A percentile compares a stretch with the other conserved stretches of the same genome.
Evolutionary conservation across 352 stramenopile genomes (phyloP).

Genomic region (Pythium chondricola): DNA sequence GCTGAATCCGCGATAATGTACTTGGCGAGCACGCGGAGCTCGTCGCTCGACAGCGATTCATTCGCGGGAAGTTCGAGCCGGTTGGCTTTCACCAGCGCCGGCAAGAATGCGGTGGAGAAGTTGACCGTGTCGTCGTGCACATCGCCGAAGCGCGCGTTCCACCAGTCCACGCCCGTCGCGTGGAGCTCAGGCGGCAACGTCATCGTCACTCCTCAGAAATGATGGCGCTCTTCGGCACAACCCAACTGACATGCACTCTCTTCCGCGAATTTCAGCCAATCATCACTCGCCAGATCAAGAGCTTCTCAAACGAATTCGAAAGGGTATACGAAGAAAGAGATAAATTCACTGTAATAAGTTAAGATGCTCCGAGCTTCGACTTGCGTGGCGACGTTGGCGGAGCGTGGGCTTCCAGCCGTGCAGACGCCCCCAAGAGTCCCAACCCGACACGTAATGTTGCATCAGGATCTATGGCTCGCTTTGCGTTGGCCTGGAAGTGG

Average conservation of each 20-base stretch:
- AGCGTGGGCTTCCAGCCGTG: neutral
- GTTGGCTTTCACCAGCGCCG: slow-evolving; percentile 37
- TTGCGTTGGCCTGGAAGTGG: neutral
- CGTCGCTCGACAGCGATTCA: slow-evolving; percentile 45
- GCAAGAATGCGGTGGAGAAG: slow-evolving; percentile 43
- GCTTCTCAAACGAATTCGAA: neutral
- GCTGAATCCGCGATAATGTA: slow-evolving; percentile 42
- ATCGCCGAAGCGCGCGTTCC: slow-evolving; percentile 14
- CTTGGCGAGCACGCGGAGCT: slow-evolving; percentile 47
- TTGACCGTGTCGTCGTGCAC: slow-evolving; percentile 10
- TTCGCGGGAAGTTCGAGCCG: slow-evolving; percentile 25
- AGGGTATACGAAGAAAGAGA: neutral
- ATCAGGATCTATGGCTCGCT: neutral
- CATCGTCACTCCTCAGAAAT: neutral
- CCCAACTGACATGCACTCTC: neutral
- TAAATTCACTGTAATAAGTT: neutral
- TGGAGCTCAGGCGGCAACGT: slow-evolving; percentile 2
- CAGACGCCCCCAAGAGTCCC: neutral
- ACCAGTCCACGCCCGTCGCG: slow-evolving; percentile 16
- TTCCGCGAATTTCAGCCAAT: slow-evolving; percentile 17
- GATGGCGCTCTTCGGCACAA: slow-evolving; percentile 4
- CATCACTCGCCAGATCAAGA: slow-evolving; percentile 3
- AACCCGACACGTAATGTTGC: neutral
- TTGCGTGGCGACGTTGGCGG: neutral
- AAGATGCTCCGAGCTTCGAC: neutral